Percentiles rank a stretch among this genome's conserved stretches.
Conservation (phyloP, 192 early-diverging fungal species). For the Jimgerdemannia flammicorona region DNA sequence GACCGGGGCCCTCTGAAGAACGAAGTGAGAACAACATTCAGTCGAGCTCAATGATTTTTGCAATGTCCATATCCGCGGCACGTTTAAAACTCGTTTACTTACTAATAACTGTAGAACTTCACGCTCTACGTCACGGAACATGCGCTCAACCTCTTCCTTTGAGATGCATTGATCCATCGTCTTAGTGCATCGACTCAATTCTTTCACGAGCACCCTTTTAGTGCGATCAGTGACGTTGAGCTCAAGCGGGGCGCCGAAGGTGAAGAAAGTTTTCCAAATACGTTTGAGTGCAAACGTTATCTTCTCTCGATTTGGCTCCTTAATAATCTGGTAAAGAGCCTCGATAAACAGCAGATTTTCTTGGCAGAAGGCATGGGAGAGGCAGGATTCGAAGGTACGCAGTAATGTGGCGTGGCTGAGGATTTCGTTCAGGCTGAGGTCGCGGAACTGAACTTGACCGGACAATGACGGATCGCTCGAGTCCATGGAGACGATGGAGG, state of each 20-base stretch:
- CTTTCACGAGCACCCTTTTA: conserved; percentile 7
- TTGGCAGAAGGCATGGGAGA: conserved; percentile 15
- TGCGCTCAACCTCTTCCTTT: not conserved
- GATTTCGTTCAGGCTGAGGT: conserved; percentile 8
- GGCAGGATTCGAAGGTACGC: conserved; percentile 18
- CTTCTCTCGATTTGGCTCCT: conserved; percentile 9
- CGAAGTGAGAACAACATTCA: not conserved
- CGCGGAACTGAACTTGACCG: no score
- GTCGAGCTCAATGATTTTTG: not conserved
- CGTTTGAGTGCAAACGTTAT: conserved; percentile 14
- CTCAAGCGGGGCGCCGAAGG: conserved; percentile 14
- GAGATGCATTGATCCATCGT: not conserved
- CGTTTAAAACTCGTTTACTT: not conserved
- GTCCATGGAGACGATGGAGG: not conserved
- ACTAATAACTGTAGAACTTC: conserved; percentile 21
- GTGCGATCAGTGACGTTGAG: conserved; percentile 14
- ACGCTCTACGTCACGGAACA: conserved; percentile 18
- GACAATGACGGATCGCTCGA: not conserved
- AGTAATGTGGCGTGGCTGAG: conserved; percentile 17
- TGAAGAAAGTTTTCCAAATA: conserved; percentile 28
- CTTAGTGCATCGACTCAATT: conserved; percentile 10
- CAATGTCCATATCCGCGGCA: not conserved
- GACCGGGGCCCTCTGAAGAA: not conserved
- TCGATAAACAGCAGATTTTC: conserved; percentile 30
- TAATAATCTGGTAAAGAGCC: conserved; percentile 17